These are phyloP conservation scores for Emergomyces orientalis DNA, from an alignment of 2,329 filamentous ascomycete species.

Conservation along the genomic window DNA sequence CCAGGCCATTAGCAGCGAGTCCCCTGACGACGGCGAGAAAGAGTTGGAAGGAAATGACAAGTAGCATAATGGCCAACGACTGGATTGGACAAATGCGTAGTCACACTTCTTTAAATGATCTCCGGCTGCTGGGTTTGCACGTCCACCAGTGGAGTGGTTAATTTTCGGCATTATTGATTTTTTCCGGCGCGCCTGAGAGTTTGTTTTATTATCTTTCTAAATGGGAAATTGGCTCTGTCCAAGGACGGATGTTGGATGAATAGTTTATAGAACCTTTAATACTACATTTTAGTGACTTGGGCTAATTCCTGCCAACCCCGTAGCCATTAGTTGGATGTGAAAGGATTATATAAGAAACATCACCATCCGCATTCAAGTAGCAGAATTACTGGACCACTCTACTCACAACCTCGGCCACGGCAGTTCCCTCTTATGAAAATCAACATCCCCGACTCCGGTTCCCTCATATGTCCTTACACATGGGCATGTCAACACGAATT, in stretches of 20 bases:
- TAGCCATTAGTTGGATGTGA: background rate
- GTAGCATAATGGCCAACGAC: background rate
- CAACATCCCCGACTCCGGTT: background rate
- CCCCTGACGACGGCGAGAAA: conserved; percentile 11
- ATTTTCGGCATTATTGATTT: background rate
- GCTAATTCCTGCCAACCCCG: too few species aligned
- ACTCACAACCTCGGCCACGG: background rate
- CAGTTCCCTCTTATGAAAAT: background rate
- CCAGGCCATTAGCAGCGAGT: conserved; percentile 14
- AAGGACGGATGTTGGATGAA: background rate
- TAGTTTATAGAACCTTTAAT: background rate
- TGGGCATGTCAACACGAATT: background rate
- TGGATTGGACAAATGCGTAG: background rate
- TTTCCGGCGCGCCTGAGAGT: background rate
- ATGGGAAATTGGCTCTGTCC: background rate
- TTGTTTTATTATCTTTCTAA: background rate
- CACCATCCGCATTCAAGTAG: background rate
- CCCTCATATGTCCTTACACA: background rate
- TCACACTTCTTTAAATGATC: background rate
- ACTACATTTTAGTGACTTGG: background rate
- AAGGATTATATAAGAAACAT: background rate
- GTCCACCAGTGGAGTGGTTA: background rate
- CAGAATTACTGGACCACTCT: background rate
- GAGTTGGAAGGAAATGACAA: background rate
- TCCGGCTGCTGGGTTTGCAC: background rate